Evolutionary conservation across 768 basidiomycete genomes (phyloP).

Genomic region (Suillus placidus): DNA sequence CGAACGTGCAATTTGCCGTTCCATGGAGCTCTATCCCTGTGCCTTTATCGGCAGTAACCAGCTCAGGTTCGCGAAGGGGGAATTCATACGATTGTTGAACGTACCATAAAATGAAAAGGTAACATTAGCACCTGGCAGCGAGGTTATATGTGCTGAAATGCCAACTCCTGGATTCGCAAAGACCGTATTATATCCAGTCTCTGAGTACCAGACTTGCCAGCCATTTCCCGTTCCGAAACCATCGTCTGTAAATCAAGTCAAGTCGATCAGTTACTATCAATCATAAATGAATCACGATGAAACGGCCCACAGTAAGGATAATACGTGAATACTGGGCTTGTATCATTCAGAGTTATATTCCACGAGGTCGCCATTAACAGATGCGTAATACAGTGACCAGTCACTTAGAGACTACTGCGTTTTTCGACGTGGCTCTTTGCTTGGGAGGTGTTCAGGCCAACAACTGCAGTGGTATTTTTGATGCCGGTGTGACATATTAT

Average conservation of each 20-base stretch:
- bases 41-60: slow-evolving; percentile 6
- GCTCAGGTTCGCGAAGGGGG: background rate
- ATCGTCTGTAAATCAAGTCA: slow-evolving; percentile 10
- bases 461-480: background rate
- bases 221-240: slow-evolving; percentile 17
- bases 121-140: slow-evolving; percentile 26
- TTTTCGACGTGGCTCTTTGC: background rate
- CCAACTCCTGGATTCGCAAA: slow-evolving; percentile 8
- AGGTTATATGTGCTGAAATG: slow-evolving; percentile 17
- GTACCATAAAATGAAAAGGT: slow-evolving; percentile 30
- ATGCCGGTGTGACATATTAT: background rate
- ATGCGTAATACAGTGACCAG: background rate
- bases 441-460: background rate
- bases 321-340: slow-evolving; percentile 11
- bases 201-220: slow-evolving; percentile 21
- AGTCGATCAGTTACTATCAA: background rate
- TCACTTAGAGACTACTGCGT: background rate
- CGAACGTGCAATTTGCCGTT: slow-evolving; percentile 16
- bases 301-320: slow-evolving; percentile 11
- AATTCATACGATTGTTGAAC: background rate
- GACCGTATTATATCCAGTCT: slow-evolving; percentile 13
- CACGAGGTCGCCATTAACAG: slow-evolving; percentile 8
- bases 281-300: background rate
- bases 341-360: slow-evolving; percentile 15
- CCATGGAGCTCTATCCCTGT: slow-evolving; percentile 15